Evolutionary conservation across 2,329 filamentous ascomycete genomes (phyloP).

Genomic region (Ophiostoma perfectum): DNA sequence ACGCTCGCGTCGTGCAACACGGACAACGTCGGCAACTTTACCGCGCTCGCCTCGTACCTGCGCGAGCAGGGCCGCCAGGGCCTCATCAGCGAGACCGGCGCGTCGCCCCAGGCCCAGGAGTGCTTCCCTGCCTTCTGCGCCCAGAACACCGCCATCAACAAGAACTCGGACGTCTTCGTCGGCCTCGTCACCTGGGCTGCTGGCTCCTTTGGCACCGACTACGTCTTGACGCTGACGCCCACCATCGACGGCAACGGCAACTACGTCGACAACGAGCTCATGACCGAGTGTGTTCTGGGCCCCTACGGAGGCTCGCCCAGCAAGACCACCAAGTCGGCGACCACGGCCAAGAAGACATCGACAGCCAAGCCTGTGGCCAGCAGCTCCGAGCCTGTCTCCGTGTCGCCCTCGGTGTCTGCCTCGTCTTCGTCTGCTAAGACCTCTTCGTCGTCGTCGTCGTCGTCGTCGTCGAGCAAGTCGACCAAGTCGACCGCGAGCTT

Average conservation of each 20-base stretch:
- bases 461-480: neutral
- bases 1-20: slow-evolving; percentile 48
- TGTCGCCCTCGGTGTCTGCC: neutral
- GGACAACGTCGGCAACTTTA: slow-evolving; percentile 38
- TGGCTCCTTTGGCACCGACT: slow-evolving; percentile 29
- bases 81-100: slow-evolving; percentile 36
- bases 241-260: slow-evolving; percentile 19
- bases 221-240: slow-evolving; percentile 31
- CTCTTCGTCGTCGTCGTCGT: neutral
- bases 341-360: slow-evolving; percentile 14
- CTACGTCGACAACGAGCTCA: slow-evolving; percentile 25
- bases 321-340: neutral
- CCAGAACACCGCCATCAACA: slow-evolving; percentile 33
- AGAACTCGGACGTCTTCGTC: slow-evolving; percentile 33
- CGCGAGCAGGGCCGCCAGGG: slow-evolving; percentile 34
- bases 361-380: neutral
- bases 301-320: slow-evolving; percentile 15
- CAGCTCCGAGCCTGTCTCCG: neutral
- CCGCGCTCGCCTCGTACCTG: slow-evolving; percentile 35
- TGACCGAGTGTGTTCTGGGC: slow-evolving; percentile 26
- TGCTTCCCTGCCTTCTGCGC: slow-evolving; percentile 33
- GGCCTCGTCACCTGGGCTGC: slow-evolving; percentile 32
- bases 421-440: too few relatives aligned
- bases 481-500: neutral
- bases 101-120: slow-evolving; percentile 32